Conservation (phyloP, 2,329 filamentous ascomycete genomes). For the Raffaelea ambrosiae region DNA sequence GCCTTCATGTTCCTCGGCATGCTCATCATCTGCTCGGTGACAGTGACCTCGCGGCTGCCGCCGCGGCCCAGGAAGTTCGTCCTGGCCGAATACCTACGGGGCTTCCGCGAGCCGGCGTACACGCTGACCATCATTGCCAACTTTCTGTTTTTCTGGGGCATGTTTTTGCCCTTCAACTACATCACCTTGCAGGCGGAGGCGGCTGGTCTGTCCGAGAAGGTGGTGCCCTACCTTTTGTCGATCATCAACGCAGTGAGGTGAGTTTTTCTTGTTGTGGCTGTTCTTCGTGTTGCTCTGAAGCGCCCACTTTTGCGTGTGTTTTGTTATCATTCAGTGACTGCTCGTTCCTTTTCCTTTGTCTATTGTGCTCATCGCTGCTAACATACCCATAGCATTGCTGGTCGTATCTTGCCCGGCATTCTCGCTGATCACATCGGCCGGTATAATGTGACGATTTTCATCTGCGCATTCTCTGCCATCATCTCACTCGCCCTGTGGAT, state of each 20-base stretch:
- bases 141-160: conserved; percentile 48
- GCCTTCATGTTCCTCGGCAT: conserved; percentile 28
- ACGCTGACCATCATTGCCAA: conserved; percentile 31
- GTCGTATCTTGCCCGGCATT: conserved; percentile 43
- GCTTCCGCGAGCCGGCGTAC: conserved; percentile 38
- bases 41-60: conserved; percentile 26
- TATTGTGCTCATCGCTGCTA: neutral
- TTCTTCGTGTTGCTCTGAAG: too few relatives aligned
- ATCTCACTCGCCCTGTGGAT: conserved; percentile 33
- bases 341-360: too few relatives aligned
- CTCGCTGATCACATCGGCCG: conserved; percentile 31
- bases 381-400: conserved; percentile 30
- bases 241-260: conserved; percentile 45
- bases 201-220: conserved; percentile 29
- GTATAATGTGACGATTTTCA: conserved; percentile 34
- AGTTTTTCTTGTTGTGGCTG: neutral
- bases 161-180: conserved; percentile 48
- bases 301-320: too few relatives aligned
- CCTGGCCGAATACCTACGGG: conserved; percentile 34
- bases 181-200: conserved; percentile 38
- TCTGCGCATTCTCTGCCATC: conserved; percentile 32
- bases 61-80: conserved; percentile 29
- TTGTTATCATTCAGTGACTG: too few relatives aligned
- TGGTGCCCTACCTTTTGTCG: conserved; percentile 39
- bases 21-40: conserved; percentile 20